Conservation (phyloP, 1,284 basidiomycete genomes). For the Albatrellus sp. region DNA sequence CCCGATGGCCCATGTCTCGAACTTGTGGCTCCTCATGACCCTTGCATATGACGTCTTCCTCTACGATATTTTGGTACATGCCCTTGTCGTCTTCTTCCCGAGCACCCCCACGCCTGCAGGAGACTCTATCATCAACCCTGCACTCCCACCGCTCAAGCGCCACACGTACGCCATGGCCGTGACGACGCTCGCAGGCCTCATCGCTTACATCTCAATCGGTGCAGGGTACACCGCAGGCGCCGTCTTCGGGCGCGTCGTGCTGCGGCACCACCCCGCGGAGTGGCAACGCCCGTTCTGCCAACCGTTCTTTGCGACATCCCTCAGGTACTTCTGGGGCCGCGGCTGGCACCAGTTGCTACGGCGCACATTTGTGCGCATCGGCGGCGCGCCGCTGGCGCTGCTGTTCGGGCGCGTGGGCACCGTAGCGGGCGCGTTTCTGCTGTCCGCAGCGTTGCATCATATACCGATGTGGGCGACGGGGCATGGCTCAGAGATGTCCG, state of each 20-base stretch:
- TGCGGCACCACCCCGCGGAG: slow-evolving; percentile 25
- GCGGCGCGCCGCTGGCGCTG: slow-evolving; percentile 3
- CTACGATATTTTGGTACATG: too few relatives aligned
- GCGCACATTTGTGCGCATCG: slow-evolving; percentile 24
- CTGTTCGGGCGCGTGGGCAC: slow-evolving; percentile 12
- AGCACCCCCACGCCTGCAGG: not conserved
- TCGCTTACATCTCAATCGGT: not conserved
- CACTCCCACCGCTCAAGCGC: not conserved
- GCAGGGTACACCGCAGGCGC: slow-evolving; percentile 4
- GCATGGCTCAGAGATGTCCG: not conserved
- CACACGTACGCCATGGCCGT: not conserved
- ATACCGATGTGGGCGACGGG: slow-evolving; percentile 7
- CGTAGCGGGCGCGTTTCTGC: slow-evolving; percentile 10
- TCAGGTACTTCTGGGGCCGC: slow-evolving; percentile 35
- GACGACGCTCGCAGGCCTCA: slow-evolving; percentile 1
- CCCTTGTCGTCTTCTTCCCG: too few relatives aligned
- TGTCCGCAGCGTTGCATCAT: slow-evolving; percentile 7
- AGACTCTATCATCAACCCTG: slow-evolving; percentile 7
- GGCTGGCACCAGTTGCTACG: slow-evolving; percentile 44
- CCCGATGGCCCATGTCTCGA: too few relatives aligned
- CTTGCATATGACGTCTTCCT: too few relatives aligned
- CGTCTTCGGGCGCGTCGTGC: slow-evolving; percentile 10
- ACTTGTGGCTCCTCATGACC: too few relatives aligned
- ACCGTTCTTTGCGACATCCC: slow-evolving; percentile 32
- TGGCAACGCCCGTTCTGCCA: slow-evolving; percentile 36